A percentile compares a stretch with the other conserved stretches of the same genome.
phyloP scores from a whole-genome alignment of 305 asterid genomes.

The Solanum hybrid region DNA sequence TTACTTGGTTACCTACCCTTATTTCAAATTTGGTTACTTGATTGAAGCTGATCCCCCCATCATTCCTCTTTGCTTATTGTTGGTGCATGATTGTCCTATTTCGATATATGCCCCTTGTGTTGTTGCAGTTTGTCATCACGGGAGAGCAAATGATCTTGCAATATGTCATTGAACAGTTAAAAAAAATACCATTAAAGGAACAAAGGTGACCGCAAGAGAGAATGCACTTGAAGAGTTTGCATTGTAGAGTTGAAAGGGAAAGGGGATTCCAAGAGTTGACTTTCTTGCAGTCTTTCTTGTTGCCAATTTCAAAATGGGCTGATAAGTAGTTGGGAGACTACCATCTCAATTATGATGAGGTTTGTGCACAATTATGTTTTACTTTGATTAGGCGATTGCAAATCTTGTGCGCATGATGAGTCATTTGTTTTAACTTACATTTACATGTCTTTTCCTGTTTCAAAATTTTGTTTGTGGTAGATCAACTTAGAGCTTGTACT shows the following conservation, averaged over 20 bases:
- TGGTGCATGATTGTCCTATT: neutral
- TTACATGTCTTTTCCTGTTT: neutral
- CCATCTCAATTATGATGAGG: conserved; percentile 82
- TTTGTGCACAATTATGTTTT: conserved; percentile 7
- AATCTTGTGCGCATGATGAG: neutral
- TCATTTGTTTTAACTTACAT: neutral
- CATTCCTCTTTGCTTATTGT: neutral
- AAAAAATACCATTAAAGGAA: conserved; percentile 85
- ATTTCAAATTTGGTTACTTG: neutral
- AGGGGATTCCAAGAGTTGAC: conserved; percentile 33
- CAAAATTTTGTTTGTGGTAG: neutral
- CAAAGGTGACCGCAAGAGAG: conserved; percentile 92
- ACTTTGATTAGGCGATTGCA: neutral
- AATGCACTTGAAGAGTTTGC: conserved; percentile 82
- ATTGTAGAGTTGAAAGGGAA: conserved; percentile 63
- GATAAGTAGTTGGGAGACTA: conserved; percentile 80
- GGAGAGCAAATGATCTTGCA: conserved; percentile 74
- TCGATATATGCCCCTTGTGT: neutral
- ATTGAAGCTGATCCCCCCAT: neutral
- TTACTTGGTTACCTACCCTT: neutral
- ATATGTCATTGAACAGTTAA: conserved; percentile 76
- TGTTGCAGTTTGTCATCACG: conserved; percentile 76
- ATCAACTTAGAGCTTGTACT: neutral
- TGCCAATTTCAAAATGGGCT: conserved; percentile 85
- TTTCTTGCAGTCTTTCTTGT: conserved; percentile 65